Evolutionary conservation across 495 filamentous ascomycete genomes (phyloP).

Genomic region (Lineolata rhizophorae): DNA sequence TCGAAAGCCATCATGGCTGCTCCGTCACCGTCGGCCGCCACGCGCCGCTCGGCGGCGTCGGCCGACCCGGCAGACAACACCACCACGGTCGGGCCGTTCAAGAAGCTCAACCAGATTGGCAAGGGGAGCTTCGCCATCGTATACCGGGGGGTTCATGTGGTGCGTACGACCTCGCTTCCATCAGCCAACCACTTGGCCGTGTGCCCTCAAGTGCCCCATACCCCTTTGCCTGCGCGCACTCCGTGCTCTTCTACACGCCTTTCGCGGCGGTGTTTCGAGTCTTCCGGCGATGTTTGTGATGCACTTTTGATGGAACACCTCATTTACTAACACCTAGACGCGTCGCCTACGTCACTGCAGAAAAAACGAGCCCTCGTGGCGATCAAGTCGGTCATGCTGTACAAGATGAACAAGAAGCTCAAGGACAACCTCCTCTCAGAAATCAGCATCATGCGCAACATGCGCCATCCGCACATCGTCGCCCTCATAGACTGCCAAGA

Average conservation of each 20-base stretch:
- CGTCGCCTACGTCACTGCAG: too few relatives aligned
- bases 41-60: conserved; percentile 24
- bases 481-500: conserved; percentile 86
- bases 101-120: conserved; percentile 64
- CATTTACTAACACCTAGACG: conserved; percentile 1
- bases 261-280: background rate
- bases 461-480: conserved; percentile 93
- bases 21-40: conserved; percentile 17
- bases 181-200: conserved; percentile 1
- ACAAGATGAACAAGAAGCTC: conserved; percentile 79
- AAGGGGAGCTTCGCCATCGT: conserved; percentile 93
- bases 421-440: conserved; percentile 90
- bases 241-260: too few relatives aligned
- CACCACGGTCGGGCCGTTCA: conserved; percentile 54
- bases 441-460: conserved; percentile 76
- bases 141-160: conserved; percentile 66
- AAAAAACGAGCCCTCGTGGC: conserved; percentile 53
- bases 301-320: too few relatives aligned
- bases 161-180: conserved; percentile 27
- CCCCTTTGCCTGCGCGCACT: too few relatives aligned
- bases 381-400: conserved; percentile 85
- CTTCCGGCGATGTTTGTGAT: too few relatives aligned
- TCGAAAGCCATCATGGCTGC: conserved; percentile 23
- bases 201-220: too few relatives aligned
- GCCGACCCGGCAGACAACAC: conserved; percentile 22